Base-by-base conservation (phyloP, 495 filamentous ascomycete species). In the Podospora anserina region DNA sequence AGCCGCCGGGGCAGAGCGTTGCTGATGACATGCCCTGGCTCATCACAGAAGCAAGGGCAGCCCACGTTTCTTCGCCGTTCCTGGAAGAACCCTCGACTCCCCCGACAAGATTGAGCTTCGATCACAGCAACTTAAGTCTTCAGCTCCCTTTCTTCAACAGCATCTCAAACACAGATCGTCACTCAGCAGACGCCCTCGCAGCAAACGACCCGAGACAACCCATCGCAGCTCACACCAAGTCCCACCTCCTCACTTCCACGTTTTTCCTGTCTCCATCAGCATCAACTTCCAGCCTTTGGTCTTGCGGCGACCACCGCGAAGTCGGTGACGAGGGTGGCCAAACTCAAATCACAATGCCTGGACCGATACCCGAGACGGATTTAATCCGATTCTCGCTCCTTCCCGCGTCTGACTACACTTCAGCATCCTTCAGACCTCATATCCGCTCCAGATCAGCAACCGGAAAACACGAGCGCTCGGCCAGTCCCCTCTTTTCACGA, bases 251-350 rank as follows among this genome's bases (percentile, higher is more conserved):
- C 28, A 65, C 64, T 65, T 61, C 66, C 67, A 75, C 72, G 34
- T 78, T 78, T 34, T 78, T 71, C 69, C 44, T 72, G 18, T 74
- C 77, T 26, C 73, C 74, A 9, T 69, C 77, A 69, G 61, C 71
- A 30, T 74, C 76, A 27, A 74, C 72, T 5, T 73, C 70, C 15
- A 77, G 72, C 66, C 18, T 61, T 32, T 68, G 70, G 63, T 66
- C 66, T 54, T 70, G 66, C 26, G 59, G 61, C 61, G 16, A 27
- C 56, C 62, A 54, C 61, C 39, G 60, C 44, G 26, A 53, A 59
- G 61, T 53, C 64, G 54, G 55, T 32, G 30, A 61, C 59, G 30
- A 58, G 61, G 72, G 58, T 65, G 27, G 20, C 27, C 66, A 66
- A 39, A 61, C 72, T 5, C 49, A 56, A 3, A 63, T 66, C 54